Conservation (phyloP, 1,284 basidiomycete genomes). For the Leucoagaricus sp. region DNA sequence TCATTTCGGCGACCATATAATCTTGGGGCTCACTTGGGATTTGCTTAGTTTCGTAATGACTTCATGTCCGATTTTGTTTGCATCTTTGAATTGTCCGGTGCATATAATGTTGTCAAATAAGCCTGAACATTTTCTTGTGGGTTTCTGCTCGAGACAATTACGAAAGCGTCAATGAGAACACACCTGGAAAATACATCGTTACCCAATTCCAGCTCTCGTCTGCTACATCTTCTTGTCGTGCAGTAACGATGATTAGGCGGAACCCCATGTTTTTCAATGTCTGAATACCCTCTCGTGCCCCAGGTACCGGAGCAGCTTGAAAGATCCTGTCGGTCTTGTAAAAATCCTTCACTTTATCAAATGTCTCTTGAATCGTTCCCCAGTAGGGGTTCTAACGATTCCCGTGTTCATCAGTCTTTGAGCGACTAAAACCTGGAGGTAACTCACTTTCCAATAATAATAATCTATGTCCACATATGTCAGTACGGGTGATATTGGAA, state of each 20-base stretch:
- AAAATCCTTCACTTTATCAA: constrained; percentile 61
- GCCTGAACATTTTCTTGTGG: constrained; percentile 30
- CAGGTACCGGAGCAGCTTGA: constrained; percentile 56
- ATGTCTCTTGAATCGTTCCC: constrained; percentile 66
- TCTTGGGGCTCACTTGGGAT: constrained; percentile 52
- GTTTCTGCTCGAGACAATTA: neutral
- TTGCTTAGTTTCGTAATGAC: constrained; percentile 65
- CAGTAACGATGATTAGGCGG: constrained; percentile 74
- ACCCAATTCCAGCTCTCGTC: constrained; percentile 71
- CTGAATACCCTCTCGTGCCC: constrained; percentile 63
- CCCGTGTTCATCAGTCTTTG: constrained; percentile 2
- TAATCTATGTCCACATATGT: constrained; percentile 39
- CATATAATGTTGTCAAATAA: constrained; percentile 73
- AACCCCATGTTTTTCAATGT: constrained; percentile 65
- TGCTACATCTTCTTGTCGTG: constrained; percentile 58
- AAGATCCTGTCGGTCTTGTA: constrained; percentile 56
- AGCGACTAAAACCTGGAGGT: neutral
- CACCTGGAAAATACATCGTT: constrained; percentile 64
- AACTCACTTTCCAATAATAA: constrained; percentile 67
- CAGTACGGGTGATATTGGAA: neutral
- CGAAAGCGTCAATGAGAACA: neutral
- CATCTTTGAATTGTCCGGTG: constrained; percentile 72
- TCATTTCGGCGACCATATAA: no score
- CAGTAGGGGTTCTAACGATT: constrained; percentile 61
- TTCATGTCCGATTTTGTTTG: constrained; percentile 45